Conservation (phyloP, 2,329 filamentous ascomycete genomes). For the Epichloe sp. region DNA sequence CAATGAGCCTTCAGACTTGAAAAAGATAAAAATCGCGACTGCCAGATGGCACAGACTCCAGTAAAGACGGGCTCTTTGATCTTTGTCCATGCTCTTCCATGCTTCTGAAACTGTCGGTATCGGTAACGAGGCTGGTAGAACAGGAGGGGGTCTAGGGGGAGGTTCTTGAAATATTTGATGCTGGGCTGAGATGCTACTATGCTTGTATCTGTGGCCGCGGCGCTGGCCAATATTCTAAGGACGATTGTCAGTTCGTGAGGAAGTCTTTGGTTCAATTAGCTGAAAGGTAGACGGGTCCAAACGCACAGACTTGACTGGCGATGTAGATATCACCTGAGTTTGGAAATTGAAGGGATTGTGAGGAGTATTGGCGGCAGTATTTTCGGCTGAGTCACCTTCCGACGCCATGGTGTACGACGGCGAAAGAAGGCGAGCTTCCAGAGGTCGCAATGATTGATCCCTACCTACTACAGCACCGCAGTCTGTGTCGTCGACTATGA, state of each 20-base stretch:
- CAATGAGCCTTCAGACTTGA: conserved; percentile 72
- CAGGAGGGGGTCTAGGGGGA: conserved; percentile 73
- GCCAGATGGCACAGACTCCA: conserved; percentile 86
- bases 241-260: background rate
- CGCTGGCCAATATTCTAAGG: conserved; percentile 73
- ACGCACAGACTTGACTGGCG: conserved; percentile 64
- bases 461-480: background rate
- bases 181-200: conserved; percentile 75
- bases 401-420: conserved; percentile 7
- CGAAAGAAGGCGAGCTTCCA: conserved; percentile 5
- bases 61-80: conserved; percentile 69
- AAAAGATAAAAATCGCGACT: conserved; percentile 79
- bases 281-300: background rate
- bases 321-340: conserved; percentile 62
- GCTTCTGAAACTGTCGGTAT: conserved; percentile 83
- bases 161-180: conserved; percentile 97
- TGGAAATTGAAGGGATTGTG: conserved; percentile 89
- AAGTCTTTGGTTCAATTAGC: conserved; percentile 2
- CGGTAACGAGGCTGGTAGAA: conserved; percentile 81
- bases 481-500: conserved; percentile 13
- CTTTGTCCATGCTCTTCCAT: conserved; percentile 75
- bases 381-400: conserved; percentile 1
- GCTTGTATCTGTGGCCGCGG: conserved; percentile 93
- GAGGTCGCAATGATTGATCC: background rate
- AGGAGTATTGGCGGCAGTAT: conserved; percentile 10